A percentile compares a stretch with the other conserved stretches of the same genome.
These are phyloP conservation scores for Oxytropis ochrocephala DNA, from an alignment of 306 rosid species.

Conservation along the genomic window DNA sequence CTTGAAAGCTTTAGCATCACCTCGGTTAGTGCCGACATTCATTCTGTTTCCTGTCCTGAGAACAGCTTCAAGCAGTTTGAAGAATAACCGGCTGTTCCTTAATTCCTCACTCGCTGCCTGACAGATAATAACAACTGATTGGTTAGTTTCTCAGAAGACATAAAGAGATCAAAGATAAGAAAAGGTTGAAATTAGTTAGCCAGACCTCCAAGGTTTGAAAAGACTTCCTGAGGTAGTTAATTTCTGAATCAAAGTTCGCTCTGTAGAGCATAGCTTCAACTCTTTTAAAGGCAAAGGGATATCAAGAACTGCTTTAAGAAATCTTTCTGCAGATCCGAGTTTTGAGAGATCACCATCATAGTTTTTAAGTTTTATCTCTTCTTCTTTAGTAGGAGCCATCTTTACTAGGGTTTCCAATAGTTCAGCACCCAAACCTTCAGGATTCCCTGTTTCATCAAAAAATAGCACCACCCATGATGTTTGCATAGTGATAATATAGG, in stretches of 20 bases:
- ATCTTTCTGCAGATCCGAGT: constrained; percentile 91
- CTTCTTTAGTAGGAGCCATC: constrained; percentile 99
- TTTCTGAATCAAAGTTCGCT: constrained; percentile 91
- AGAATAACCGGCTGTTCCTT: constrained; percentile 81
- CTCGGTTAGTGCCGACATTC: constrained; percentile 96
- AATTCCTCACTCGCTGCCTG: constrained; percentile 92
- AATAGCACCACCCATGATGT: constrained; percentile 3
- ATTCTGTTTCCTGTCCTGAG: constrained; percentile 97
- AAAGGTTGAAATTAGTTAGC: constrained; percentile 1
- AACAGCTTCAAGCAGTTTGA: constrained; percentile 96
- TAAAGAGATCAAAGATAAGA: constrained; percentile 13
- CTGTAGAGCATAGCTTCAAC: constrained; percentile 98
- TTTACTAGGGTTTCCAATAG: constrained; percentile 94
- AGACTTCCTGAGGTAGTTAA: constrained; percentile 76
- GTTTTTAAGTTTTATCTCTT: constrained; percentile 83
- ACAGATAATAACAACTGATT: constrained; percentile 6
- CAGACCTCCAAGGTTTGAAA: constrained; percentile 87
- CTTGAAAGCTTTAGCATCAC: constrained; percentile 93
- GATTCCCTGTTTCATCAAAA: constrained; percentile 57
- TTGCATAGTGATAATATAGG: background rate
- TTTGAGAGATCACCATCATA: constrained; percentile 69
- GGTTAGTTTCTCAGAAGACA: constrained; percentile 18
- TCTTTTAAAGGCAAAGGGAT: constrained; percentile 86
- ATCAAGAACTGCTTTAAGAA: constrained; percentile 87
- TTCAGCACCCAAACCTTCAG: constrained; percentile 88